Conservation (phyloP, 164 flowering plant genomes). For the Chimonanthus praecox region DNA sequence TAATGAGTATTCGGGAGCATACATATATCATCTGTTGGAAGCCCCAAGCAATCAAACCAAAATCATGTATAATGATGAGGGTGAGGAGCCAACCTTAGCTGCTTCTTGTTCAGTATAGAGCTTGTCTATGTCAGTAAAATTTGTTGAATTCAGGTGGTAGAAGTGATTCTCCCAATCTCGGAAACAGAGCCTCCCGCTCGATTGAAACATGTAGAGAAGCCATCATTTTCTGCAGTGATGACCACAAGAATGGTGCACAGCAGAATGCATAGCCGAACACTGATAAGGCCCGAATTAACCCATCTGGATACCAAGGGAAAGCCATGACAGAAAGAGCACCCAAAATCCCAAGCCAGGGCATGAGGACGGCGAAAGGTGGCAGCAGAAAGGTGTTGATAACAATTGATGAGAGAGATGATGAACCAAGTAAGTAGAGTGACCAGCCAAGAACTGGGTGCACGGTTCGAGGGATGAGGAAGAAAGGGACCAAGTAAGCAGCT, state of each 20-base stretch:
- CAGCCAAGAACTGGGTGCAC: slow-evolving; percentile 86
- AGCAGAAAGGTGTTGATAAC: slow-evolving; percentile 53
- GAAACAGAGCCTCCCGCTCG: slow-evolving; percentile 65
- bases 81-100: background rate
- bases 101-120: too few relatives aligned
- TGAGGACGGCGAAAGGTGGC: slow-evolving; percentile 55
- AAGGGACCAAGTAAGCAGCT: slow-evolving; percentile 61
- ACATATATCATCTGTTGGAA: background rate
- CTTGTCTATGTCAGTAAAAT: slow-evolving; percentile 33
- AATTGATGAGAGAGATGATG: slow-evolving; percentile 48
- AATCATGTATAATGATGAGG: background rate
- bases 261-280: slow-evolving; percentile 79
- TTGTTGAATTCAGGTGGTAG: slow-evolving; percentile 55
- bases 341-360: slow-evolving; percentile 55
- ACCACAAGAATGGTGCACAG: slow-evolving; percentile 60
- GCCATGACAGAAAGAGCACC: slow-evolving; percentile 84
- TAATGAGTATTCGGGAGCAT: background rate
- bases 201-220: slow-evolving; percentile 49
- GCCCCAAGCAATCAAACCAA: background rate
- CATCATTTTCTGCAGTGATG: slow-evolving; percentile 43
- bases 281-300: slow-evolving; percentile 61
- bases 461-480: slow-evolving; percentile 70
- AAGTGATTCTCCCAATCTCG: slow-evolving; percentile 47
- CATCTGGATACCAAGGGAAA: slow-evolving; percentile 74
- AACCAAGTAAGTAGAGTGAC: slow-evolving; percentile 71